phyloP scores from a whole-genome alignment of 495 filamentous ascomycete species.

The Penicillium simplicissimum region DNA sequence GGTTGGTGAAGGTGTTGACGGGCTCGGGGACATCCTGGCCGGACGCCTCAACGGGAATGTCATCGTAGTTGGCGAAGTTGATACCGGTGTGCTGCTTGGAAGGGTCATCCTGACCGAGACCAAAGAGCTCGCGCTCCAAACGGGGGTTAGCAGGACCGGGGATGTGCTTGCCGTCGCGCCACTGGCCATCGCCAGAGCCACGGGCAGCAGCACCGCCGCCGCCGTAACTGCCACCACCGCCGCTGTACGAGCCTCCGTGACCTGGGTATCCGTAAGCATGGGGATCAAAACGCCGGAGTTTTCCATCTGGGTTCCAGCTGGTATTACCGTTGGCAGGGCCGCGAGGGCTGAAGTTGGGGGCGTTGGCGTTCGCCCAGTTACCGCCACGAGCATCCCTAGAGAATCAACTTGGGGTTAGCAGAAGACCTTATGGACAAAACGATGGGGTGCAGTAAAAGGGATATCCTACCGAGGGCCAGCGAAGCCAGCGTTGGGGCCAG shows the following conservation, averaged over 20 bases:
- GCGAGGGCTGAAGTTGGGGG: conserved; percentile 69
- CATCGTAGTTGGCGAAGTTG: conserved; percentile 99
- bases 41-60: conserved; percentile 97
- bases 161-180: conserved; percentile 95
- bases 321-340: conserved; percentile 49
- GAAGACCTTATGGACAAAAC: not conserved
- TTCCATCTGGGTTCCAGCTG: conserved; percentile 40
- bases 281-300: conserved; percentile 57
- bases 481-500: conserved; percentile 35
- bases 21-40: conserved; percentile 93
- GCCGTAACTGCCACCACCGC: conserved; percentile 47
- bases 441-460: not conserved
- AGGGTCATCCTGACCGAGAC: conserved; percentile 82
- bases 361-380: conserved; percentile 67
- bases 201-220: conserved; percentile 52
- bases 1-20: conserved; percentile 85
- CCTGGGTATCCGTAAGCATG: conserved; percentile 68
- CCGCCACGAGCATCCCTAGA: conserved; percentile 51
- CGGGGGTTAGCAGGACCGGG: conserved; percentile 85
- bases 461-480: conserved; percentile 42
- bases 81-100: conserved; percentile 95
- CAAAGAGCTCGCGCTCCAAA: conserved; percentile 93
- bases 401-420: conserved; percentile 13
- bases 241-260: conserved; percentile 49
- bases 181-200: conserved; percentile 91